Evolutionary conservation across 169 alveolate genomes (phyloP).

Genomic region (Plasmodium yoelii): DNA sequence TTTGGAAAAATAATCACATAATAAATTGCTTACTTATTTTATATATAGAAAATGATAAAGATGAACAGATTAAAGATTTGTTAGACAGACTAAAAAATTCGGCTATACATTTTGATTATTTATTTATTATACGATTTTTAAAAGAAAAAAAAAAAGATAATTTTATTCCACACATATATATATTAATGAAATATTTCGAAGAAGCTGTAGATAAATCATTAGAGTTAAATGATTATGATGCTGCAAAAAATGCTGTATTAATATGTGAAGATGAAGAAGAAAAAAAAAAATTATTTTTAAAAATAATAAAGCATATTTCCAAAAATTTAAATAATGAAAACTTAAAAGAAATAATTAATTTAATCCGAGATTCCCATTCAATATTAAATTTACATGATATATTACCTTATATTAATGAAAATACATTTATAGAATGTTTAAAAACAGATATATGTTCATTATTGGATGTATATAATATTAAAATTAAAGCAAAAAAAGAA

Average conservation of each 20-base stretch:
- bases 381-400: conserved; percentile 73
- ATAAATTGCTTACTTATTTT: conserved; percentile 69
- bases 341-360: conserved; percentile 69
- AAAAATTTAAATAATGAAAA: conserved; percentile 68
- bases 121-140: conserved; percentile 70
- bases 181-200: conserved; percentile 73
- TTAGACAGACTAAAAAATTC: conserved; percentile 62
- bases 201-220: conserved; percentile 76
- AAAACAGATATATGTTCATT: conserved; percentile 74
- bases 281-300: conserved; percentile 75
- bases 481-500: conserved; percentile 75
- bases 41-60: conserved; percentile 63
- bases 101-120: conserved; percentile 60
- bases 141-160: conserved; percentile 75
- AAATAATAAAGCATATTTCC: conserved; percentile 68
- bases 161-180: conserved; percentile 72
- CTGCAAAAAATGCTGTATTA: conserved; percentile 71
- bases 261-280: conserved; percentile 76
- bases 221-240: conserved; percentile 63
- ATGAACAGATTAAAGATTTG: conserved; percentile 53
- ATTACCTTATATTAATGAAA: conserved; percentile 73
- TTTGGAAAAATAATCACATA: conserved; percentile 66
- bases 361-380: conserved; percentile 68
- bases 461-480: conserved; percentile 61
- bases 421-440: conserved; percentile 45